These are phyloP conservation scores for Geranium incanum DNA, from an alignment of 441 rosid species.

Conservation along the genomic window DNA sequence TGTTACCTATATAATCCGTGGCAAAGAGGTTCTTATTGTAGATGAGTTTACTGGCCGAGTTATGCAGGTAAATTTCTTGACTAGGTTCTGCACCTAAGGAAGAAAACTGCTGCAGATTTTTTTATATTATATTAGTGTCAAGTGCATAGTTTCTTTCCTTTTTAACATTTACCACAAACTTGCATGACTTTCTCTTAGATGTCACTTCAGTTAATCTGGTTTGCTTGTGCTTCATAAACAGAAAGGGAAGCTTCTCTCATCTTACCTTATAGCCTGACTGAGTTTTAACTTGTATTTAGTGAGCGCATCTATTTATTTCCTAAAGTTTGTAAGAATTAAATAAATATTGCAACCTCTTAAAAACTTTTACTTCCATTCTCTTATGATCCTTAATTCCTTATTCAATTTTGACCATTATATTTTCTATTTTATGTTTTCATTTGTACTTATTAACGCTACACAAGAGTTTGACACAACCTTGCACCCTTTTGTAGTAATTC, in stretches of 20 bases:
- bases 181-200: not conserved
- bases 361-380: not conserved
- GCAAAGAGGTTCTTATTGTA: conserved; percentile 92
- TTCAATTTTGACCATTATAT: not conserved
- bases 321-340: not conserved
- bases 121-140: no score
- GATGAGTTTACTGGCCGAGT: conserved; percentile 99
- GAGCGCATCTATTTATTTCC: not conserved
- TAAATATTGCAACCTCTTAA: not conserved
- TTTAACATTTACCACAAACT: not conserved
- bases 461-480: not conserved
- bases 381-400: not conserved
- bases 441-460: not conserved
- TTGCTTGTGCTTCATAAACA: not conserved
- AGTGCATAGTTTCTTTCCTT: not conserved
- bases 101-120: conserved; percentile 1
- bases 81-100: conserved; percentile 9
- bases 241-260: not conserved
- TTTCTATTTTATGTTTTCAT: not conserved
- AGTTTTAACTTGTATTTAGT: not conserved
- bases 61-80: conserved; percentile 64
- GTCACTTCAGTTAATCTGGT: not conserved
- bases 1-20: conserved; percentile 84
- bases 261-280: not conserved
- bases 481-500: not conserved